phyloP scores from a whole-genome alignment of 108 stramenopile genomes.

The Parietichytrium sp. region DNA sequence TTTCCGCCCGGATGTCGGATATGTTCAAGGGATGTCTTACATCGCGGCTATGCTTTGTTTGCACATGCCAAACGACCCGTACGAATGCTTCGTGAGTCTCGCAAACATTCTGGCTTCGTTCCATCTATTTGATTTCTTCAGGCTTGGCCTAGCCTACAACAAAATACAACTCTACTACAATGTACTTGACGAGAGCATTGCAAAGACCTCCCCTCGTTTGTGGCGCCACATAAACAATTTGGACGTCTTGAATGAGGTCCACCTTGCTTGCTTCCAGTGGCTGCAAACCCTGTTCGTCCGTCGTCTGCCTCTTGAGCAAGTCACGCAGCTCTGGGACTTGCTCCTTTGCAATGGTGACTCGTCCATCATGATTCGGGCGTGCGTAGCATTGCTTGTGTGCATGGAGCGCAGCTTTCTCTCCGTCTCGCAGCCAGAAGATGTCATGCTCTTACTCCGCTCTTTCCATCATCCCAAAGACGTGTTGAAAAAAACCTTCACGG shows the following conservation, averaged over 20 bases:
- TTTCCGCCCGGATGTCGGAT: slow-evolving; percentile 44
- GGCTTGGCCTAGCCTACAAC: background rate
- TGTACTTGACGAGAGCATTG: background rate
- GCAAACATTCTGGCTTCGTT: slow-evolving; percentile 25
- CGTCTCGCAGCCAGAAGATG: too few species aligned
- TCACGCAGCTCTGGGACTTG: background rate
- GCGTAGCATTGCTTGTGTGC: background rate
- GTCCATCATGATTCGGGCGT: background rate
- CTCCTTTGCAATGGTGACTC: background rate
- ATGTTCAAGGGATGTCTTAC: slow-evolving; percentile 42
- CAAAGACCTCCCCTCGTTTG: background rate
- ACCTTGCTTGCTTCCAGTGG: background rate
- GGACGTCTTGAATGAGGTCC: background rate
- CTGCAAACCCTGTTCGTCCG: background rate
- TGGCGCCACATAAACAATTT: background rate
- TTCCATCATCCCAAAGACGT: too few species aligned
- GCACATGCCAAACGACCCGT: background rate
- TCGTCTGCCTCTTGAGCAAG: background rate
- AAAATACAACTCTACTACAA: background rate
- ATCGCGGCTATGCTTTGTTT: slow-evolving; percentile 31
- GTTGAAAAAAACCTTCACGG: too few species aligned
- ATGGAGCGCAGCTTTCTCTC: background rate
- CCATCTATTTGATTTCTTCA: slow-evolving; percentile 35
- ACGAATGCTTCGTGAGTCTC: background rate
- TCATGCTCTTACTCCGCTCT: too few species aligned